Base-by-base conservation (phyloP, 345 rosid species). In the Syzygium aromaticum region DNA sequence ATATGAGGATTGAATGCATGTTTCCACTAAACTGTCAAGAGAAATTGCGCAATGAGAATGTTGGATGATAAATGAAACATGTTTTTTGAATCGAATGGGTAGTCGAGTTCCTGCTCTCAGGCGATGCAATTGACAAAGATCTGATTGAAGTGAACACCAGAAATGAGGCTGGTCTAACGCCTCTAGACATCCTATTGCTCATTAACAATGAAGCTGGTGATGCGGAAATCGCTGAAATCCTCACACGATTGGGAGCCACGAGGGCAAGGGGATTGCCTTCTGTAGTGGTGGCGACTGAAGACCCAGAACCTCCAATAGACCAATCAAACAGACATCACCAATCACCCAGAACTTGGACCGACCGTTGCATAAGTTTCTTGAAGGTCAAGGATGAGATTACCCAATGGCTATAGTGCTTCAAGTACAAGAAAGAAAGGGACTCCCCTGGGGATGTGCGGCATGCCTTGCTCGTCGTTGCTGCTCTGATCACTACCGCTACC, bases 171-270 rank as follows among this genome's bases (percentile, higher is more conserved):
- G 92, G 93, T 22, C 85, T 85, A 25, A 92, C 90, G 83, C 86
- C 90, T 40, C 77, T 88, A 46, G 91, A 88, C 84, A 7, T 88
- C 52, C 88, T 92, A 28, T 78, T 73, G 64, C 8, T 86, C 21
- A 23, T 87, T 67, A 86, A 85, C 87, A 86, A 17, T 87, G 92
- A 89, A 85, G 88, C 90, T 51, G 90, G 89, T 77, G 91, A 88
- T 49, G 17, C 77, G 12, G 87, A 90, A 84, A 89, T 92, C 54
- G 63, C 51, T 22, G 80, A 90, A 28, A 86, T 92, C 10, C 89
- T 92, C 19, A 3, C 16, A 7, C n/a, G 64, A 57, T 85, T 87
- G 46, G 91, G 90, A 89, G 91, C 91, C 54, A 33, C 49, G 46
- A 73, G 49, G 2, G 46, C 25, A 73, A 33, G 3, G 7, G 46